A percentile compares a stretch with the other conserved stretches of the same genome.
Conservation (phyloP, 345 rosid species). For the Adansonia digitata region DNA sequence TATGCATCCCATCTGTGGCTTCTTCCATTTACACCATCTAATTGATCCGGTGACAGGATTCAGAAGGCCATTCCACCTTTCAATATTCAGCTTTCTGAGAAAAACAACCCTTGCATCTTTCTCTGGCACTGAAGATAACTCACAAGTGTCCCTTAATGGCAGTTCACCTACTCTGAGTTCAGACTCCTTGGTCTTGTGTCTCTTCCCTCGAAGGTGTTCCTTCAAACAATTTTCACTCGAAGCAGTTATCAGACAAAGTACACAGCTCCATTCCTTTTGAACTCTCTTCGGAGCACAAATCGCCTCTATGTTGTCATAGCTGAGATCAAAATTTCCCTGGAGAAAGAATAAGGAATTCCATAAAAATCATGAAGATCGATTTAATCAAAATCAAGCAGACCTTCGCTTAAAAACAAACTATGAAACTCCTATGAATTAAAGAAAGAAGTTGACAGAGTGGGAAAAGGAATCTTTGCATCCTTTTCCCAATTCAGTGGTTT, state of each 20-base stretch:
- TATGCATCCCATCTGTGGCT: conserved; percentile 29
- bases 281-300: conserved; percentile 4
- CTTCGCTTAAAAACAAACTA: background rate
- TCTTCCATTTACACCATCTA: conserved; percentile 31
- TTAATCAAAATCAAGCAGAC: background rate
- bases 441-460: background rate
- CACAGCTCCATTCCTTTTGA: conserved; percentile 33
- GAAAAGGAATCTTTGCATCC: background rate
- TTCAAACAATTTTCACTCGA: conserved; percentile 23
- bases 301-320: background rate
- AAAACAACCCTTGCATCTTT: conserved; percentile 1
- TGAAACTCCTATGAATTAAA: background rate
- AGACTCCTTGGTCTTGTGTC: conserved; percentile 23
- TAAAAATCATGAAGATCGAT: background rate
- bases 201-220: conserved; percentile 28
- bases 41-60: conserved; percentile 23
- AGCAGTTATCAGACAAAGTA: conserved; percentile 25
- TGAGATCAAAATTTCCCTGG: conserved; percentile 13
- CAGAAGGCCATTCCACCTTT: conserved; percentile 18
- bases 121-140: background rate
- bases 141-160: background rate
- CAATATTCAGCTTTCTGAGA: conserved; percentile 10
- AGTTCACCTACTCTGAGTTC: conserved; percentile 5
- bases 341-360: background rate
- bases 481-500: background rate